These are phyloP conservation scores for Phytophthora sojae DNA, from an alignment of 352 stramenopile species.

Conservation along the genomic window DNA sequence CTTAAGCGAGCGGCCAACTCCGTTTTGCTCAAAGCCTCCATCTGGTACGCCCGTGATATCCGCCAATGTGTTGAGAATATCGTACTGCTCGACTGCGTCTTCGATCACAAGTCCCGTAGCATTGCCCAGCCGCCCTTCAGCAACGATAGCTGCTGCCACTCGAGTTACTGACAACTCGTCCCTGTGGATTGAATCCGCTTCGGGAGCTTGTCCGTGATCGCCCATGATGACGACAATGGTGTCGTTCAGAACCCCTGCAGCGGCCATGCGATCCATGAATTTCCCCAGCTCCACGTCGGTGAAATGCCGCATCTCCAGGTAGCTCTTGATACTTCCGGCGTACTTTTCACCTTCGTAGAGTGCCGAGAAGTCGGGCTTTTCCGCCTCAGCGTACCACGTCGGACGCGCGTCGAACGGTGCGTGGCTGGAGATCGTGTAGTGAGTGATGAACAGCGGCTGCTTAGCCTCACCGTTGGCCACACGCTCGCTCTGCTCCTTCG, in stretches of 20 bases:
- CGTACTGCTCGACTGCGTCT: conserved; percentile 19
- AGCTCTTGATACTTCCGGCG: conserved; percentile 28
- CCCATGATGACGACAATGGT: conserved; percentile 58
- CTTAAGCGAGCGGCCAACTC: conserved; percentile 13
- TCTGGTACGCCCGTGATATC: conserved; percentile 13
- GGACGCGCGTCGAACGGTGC: conserved; percentile 39
- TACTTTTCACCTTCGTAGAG: conserved; percentile 32
- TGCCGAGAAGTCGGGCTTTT: conserved; percentile 43
- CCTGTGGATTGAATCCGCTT: conserved; percentile 17
- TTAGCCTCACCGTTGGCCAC: conserved; percentile 1
- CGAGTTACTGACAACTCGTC: conserved; percentile 35
- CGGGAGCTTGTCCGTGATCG: conserved; percentile 22
- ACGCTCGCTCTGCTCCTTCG: conserved; percentile 5
- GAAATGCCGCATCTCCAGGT: conserved; percentile 53
- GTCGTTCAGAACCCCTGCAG: conserved; percentile 46
- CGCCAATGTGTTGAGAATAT: conserved; percentile 17
- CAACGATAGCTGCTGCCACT: conserved; percentile 33
- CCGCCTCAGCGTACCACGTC: conserved; percentile 35
- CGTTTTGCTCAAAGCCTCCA: conserved; percentile 3
- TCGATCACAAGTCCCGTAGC: conserved; percentile 29
- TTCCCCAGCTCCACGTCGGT: conserved; percentile 44
- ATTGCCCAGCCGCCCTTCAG: conserved; percentile 35
- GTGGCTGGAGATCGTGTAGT: conserved; percentile 40
- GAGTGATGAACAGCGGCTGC: conserved; percentile 10
- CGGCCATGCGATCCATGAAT: conserved; percentile 53